phyloP scores from a whole-genome alignment of 2,329 filamentous ascomycete species.

The Ophiocordyceps polyrhachis-furcata region DNA sequence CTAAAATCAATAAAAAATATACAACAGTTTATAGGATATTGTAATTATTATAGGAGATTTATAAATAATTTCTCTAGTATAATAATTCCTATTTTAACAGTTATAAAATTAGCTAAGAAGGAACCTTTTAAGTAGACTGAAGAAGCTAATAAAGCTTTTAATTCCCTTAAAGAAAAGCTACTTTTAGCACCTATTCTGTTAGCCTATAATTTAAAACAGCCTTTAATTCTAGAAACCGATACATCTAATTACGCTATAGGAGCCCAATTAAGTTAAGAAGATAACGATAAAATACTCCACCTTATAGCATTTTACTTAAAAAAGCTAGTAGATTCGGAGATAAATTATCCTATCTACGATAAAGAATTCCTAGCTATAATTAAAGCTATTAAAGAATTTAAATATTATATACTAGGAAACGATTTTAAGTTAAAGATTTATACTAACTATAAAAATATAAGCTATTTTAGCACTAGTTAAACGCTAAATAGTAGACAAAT shows the following conservation, averaged over 20 bases:
- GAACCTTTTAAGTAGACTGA: too few species aligned
- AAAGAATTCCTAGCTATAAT: slow-evolving; percentile 9
- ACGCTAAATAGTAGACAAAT: not conserved
- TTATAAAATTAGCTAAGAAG: too few species aligned
- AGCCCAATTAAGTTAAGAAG: slow-evolving; percentile 3
- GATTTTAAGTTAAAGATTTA: not conserved
- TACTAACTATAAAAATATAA: not conserved
- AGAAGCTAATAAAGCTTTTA: too few species aligned
- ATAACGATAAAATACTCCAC: slow-evolving; percentile 3
- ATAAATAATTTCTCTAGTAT: not conserved
- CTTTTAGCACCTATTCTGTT: too few species aligned
- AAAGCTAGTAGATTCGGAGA: slow-evolving; percentile 1
- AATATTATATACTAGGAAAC: not conserved
- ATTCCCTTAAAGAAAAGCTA: too few species aligned
- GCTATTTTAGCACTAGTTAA: not conserved
- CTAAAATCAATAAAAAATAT: not conserved
- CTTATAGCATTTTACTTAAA: slow-evolving; percentile 5
- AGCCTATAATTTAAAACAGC: not conserved
- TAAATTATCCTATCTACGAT: slow-evolving; percentile 9
- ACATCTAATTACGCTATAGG: not conserved
- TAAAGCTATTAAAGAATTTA: slow-evolving; percentile 6
- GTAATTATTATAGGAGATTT: not conserved
- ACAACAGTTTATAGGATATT: not conserved
- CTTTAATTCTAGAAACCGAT: not conserved
- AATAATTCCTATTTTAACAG: not conserved